Conservation (phyloP, 768 basidiomycete species). For the Leccinum ochraceum region DNA sequence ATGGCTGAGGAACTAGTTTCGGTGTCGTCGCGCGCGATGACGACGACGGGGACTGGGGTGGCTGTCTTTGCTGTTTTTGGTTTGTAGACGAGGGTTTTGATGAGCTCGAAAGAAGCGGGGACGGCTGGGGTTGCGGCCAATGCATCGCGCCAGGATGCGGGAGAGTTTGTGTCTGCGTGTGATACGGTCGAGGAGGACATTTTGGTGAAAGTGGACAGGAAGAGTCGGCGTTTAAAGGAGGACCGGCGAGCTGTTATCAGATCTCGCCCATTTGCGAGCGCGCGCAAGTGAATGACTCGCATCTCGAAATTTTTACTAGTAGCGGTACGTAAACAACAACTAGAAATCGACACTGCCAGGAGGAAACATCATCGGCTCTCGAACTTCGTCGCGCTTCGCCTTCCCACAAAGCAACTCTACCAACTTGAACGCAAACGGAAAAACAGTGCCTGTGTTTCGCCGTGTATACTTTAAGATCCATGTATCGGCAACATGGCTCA, state of each 20-base stretch:
- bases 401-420: conserved; percentile 69
- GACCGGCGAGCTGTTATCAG: conserved; percentile 14
- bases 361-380: conserved; percentile 74
- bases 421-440: conserved; percentile 77
- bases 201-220: conserved; percentile 18
- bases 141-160: conserved; percentile 74
- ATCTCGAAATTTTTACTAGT: conserved; percentile 22
- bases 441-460: conserved; percentile 57
- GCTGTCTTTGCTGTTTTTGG: conserved; percentile 94
- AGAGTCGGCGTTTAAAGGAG: conserved; percentile 18
- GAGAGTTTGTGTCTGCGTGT: conserved; percentile 68
- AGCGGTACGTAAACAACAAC: conserved; percentile 14
- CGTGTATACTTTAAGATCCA: background rate
- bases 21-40: conserved; percentile 83
- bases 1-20: conserved; percentile 78
- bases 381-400: conserved; percentile 60
- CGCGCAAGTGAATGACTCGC: conserved; percentile 24
- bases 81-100: conserved; percentile 93
- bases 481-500: conserved; percentile 24
- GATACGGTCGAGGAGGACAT: conserved; percentile 44
- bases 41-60: conserved; percentile 80
- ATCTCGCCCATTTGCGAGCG: conserved; percentile 16
- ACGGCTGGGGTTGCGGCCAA: conserved; percentile 52
- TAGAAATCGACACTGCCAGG: conserved; percentile 42
- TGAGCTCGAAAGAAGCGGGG: conserved; percentile 65